Base-by-base conservation (phyloP, 148 eudicot genomes). In the Talinum fruticosum region DNA sequence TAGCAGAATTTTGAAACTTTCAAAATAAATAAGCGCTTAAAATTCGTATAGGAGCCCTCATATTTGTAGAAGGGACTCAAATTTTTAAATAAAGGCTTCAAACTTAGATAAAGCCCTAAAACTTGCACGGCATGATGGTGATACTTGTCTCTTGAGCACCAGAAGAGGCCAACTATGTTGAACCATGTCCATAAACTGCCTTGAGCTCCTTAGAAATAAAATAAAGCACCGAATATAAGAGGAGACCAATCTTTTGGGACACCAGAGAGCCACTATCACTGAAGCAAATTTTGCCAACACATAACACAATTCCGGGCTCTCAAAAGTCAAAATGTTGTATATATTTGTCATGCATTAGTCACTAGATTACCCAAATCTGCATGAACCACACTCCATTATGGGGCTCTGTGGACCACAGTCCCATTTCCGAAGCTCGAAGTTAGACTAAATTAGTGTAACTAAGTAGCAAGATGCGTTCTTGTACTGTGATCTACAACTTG, bases 71-170 rank as follows among this genome's bases (percentile, higher is more conserved):
- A n/a, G n/a, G n/a, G n/a, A n/a, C n/a, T n/a, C n/a, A n/a, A n/a
- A n/a, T n/a, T n/a, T n/a, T n/a, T n/a, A n/a, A n/a, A n/a, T n/a
- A n/a, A n/a, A n/a, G n/a, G n/a, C n/a, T n/a, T n/a, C n/a, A n/a
- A n/a, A n/a, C n/a, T n/a, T n/a, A n/a, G 38, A 3, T 36, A 3
- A 36, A 36, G 7, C 7, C 7, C 7, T 3, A 41, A 41, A 57
- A 5, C 64, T 57, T 57, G 28, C 24, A 57, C 4, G 28, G 64
- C 64, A 57, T 57, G 64, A 57, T n/a, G 8, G n/a, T n/a, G 28
- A 57, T 57, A n/a, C 28, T 57, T 57, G 64, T 57, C 64, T n/a
- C 64, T 57, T 57, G 64, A 10, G 64, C 64, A 57, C n/a, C 28
- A 57, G 64, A 57, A 57, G 28, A 57, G 64, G 64, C 26, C 64